Base-by-base conservation (phyloP, 2,329 filamentous ascomycete genomes). In the Zarea fungicola region DNA sequence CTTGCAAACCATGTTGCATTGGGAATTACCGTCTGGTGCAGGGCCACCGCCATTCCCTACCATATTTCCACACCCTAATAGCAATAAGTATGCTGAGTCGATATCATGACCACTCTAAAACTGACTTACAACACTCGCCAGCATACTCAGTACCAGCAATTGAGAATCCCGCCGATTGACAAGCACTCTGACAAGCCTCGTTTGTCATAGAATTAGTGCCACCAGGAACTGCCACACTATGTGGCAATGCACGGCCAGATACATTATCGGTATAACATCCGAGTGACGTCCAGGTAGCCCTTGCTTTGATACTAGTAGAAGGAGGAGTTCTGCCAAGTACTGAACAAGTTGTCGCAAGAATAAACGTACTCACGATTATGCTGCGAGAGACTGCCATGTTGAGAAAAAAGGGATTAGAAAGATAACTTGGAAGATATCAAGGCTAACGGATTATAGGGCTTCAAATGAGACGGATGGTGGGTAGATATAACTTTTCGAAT, bases 221-320 rank as follows among this genome's bases (percentile, higher is more conserved):
- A 6, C 42, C 29, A 8, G 22, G 4, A 3, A 22, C 26, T 5
- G n/a, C 19, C 10, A 22, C 42, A 5, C n/a, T 10, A 9, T 36
- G 26, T 5, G 41, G n/a, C 22, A 44, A 6, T 9, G 42, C 42
- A 2, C 42, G 42, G 25, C 42, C 42, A 2, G 42, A 35, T 10
- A 26, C 42, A 26, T 35, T 44, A n/a, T 35, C 41, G 6, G 41
- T 43, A 21, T 43, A 43, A 29, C 41, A 43, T 43, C 41, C 41
- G 13, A 43, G 19, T 4, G 41, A 34, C 5, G 16, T 32, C 41
- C 41, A 43, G 19, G 19, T 16, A 5, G 41, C 19, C 7, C 8
- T 34, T 13, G 19, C 41, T 18, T 41, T 16, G 6, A 21, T 8
- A 8, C 19, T 25, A n/a, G 8, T 23, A 14, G 10, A 5, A 18